Percentiles rank a stretch among this genome's conserved stretches.
Conservation (phyloP, 2,329 filamentous ascomycete genomes). For the Pseudocercospora musae region DNA sequence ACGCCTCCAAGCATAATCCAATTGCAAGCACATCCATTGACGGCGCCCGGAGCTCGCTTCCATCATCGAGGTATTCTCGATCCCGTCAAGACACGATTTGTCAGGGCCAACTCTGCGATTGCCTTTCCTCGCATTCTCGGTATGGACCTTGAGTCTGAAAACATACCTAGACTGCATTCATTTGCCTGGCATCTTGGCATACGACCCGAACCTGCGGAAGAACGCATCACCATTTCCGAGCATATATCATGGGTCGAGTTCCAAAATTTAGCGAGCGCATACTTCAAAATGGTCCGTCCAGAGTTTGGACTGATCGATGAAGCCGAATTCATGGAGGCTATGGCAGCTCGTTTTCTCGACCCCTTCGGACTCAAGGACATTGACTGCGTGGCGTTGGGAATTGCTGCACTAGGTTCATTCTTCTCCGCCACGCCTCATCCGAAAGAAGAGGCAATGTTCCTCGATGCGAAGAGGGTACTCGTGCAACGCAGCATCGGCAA, state of each 20-base stretch:
- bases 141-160: slow-evolving; percentile 53
- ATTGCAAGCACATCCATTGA: slow-evolving; percentile 34
- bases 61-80: slow-evolving; percentile 37
- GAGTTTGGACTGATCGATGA: slow-evolving; percentile 51
- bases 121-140: slow-evolving; percentile 55
- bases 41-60: slow-evolving; percentile 35
- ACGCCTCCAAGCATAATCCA: slow-evolving; percentile 32
- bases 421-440: slow-evolving; percentile 47
- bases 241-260: slow-evolving; percentile 32
- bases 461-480: slow-evolving; percentile 46
- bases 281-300: slow-evolving; percentile 53
- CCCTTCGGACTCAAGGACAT: slow-evolving; percentile 35
- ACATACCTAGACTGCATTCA: slow-evolving; percentile 52
- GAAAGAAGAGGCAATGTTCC: slow-evolving; percentile 47
- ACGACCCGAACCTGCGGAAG: slow-evolving; percentile 28
- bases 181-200: slow-evolving; percentile 53
- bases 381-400: slow-evolving; percentile 52
- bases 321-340: slow-evolving; percentile 32
- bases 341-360: slow-evolving; percentile 27
- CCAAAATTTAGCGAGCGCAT: slow-evolving; percentile 38
- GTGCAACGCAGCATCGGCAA: slow-evolving; percentile 28
- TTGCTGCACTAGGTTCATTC: slow-evolving; percentile 55
- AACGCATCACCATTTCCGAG: slow-evolving; percentile 26
- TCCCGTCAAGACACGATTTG: slow-evolving; percentile 36
- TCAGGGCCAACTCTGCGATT: slow-evolving; percentile 44